These are phyloP conservation scores for Sordariomycetes sp. DNA, from an alignment of 2,329 filamentous ascomycete species.

Conservation along the genomic window DNA sequence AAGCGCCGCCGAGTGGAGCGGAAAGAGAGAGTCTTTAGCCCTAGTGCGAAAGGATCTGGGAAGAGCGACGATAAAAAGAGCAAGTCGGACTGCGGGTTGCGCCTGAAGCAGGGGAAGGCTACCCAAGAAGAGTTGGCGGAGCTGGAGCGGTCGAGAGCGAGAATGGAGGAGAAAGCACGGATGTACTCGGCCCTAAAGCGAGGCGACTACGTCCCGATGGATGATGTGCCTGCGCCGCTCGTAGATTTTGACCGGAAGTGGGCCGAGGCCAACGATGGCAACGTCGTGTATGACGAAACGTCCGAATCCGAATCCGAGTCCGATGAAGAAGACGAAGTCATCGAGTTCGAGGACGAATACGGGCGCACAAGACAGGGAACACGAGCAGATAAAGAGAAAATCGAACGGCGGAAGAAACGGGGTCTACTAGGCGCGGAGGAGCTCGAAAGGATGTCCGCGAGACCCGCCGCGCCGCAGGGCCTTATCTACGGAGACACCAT, in stretches of 20 bases:
- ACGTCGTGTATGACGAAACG: conserved; percentile 21
- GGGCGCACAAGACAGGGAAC: conserved; percentile 69
- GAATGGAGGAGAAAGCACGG: conserved; percentile 82
- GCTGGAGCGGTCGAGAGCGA: conserved; percentile 58
- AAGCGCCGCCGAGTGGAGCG: conserved; percentile 20
- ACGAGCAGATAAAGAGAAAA: conserved; percentile 49
- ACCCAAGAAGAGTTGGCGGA: conserved; percentile 26
- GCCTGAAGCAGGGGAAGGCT: neutral
- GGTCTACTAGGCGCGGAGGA: conserved; percentile 43
- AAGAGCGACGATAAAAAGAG: neutral
- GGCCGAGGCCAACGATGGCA: conserved; percentile 48
- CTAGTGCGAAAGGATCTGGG: neutral
- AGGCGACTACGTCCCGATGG: conserved; percentile 63
- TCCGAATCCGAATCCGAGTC: conserved; percentile 7
- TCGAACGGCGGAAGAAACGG: conserved; percentile 42
- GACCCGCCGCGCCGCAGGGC: conserved; percentile 50
- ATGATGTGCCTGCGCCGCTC: conserved; percentile 52
- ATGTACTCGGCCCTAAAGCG: conserved; percentile 83
- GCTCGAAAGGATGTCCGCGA: conserved; percentile 54
- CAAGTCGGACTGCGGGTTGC: neutral
- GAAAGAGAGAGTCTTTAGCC: neutral
- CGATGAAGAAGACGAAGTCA: conserved; percentile 33
- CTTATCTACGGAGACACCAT: conserved; percentile 80
- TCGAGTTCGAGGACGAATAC: conserved; percentile 88
- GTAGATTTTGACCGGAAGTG: conserved; percentile 97